Conservation (phyloP, 352 stramenopile species). For the Pythium oligandrum region DNA sequence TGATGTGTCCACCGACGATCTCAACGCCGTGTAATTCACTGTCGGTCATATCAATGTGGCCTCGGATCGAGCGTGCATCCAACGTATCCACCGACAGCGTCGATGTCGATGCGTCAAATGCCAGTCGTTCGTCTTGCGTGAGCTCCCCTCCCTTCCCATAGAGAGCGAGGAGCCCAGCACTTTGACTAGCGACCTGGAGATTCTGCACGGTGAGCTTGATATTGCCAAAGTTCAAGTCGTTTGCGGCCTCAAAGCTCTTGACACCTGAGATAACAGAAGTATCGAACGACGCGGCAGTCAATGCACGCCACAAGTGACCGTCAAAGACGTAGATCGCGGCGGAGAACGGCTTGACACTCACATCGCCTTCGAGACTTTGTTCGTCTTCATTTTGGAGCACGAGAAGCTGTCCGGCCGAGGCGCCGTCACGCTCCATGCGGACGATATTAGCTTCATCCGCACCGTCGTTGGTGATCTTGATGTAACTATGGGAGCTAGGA, state of each 20-base stretch:
- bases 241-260: slow-evolving; percentile 50
- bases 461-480: slow-evolving; percentile 58
- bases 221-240: slow-evolving; percentile 73
- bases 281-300: slow-evolving; percentile 69
- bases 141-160: slow-evolving; percentile 74
- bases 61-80: slow-evolving; percentile 39
- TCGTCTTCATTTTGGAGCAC: slow-evolving; percentile 77
- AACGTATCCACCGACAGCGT: slow-evolving; percentile 43
- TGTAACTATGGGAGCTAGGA: slow-evolving; percentile 63
- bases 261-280: slow-evolving; percentile 52
- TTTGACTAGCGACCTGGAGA: slow-evolving; percentile 55
- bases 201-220: slow-evolving; percentile 61
- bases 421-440: slow-evolving; percentile 32
- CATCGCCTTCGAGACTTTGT: slow-evolving; percentile 35
- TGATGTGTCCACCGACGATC: slow-evolving; percentile 71
- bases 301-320: slow-evolving; percentile 41
- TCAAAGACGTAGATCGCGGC: slow-evolving; percentile 73
- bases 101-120: slow-evolving; percentile 47
- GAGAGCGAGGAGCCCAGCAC: slow-evolving; percentile 47
- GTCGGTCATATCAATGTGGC: slow-evolving; percentile 75
- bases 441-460: slow-evolving; percentile 23
- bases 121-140: slow-evolving; percentile 42
- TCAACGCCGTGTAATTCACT: slow-evolving; percentile 63
- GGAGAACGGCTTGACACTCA: slow-evolving; percentile 42
- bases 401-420: slow-evolving; percentile 56